A percentile compares a stretch with the other conserved stretches of the same genome.
phyloP scores from a whole-genome alignment of 2,329 filamentous ascomycete species.

The Epichloe amarillans region DNA sequence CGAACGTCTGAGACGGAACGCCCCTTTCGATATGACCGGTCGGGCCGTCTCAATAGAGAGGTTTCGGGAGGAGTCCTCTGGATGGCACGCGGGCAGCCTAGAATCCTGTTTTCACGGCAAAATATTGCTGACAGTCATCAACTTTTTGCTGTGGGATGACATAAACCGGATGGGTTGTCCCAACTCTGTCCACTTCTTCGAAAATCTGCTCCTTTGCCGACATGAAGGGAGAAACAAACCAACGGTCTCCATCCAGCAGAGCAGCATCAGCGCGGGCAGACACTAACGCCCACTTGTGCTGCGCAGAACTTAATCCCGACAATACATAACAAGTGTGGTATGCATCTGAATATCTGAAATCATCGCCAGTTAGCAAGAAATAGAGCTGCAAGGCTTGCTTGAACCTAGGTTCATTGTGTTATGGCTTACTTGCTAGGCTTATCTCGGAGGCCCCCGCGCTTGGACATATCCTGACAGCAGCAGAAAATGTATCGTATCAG shows the following conservation, averaged over 20 bases:
- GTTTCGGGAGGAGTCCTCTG: background rate
- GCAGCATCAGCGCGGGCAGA: slow-evolving; percentile 18
- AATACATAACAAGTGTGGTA: slow-evolving; percentile 93
- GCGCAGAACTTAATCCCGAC: slow-evolving; percentile 68
- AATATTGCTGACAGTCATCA: slow-evolving; percentile 52
- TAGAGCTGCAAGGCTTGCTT: background rate
- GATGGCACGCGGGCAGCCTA: slow-evolving; percentile 17
- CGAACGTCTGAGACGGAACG: background rate
- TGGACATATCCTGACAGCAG: slow-evolving; percentile 66
- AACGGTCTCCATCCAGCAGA: slow-evolving; percentile 26
- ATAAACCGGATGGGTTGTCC: slow-evolving; percentile 69
- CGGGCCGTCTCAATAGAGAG: too few species aligned
- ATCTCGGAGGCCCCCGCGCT: slow-evolving; percentile 72
- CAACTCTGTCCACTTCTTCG: slow-evolving; percentile 56
- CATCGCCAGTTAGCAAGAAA: slow-evolving; percentile 1
- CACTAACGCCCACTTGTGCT: slow-evolving; percentile 49
- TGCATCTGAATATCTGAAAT: slow-evolving; percentile 56
- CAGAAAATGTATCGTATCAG: slow-evolving; percentile 79
- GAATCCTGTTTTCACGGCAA: slow-evolving; percentile 43
- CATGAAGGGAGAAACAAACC: slow-evolving; percentile 35
- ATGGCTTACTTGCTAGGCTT: slow-evolving; percentile 72
- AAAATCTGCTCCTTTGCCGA: slow-evolving; percentile 47
- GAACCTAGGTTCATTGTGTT: background rate
- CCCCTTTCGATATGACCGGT: background rate
- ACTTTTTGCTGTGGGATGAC: slow-evolving; percentile 63